A percentile compares a stretch with the other conserved stretches of the same genome.
These are phyloP conservation scores for Entomophthora muscae DNA, from an alignment of 371 early-diverging fungal species.

Conservation along the genomic window DNA sequence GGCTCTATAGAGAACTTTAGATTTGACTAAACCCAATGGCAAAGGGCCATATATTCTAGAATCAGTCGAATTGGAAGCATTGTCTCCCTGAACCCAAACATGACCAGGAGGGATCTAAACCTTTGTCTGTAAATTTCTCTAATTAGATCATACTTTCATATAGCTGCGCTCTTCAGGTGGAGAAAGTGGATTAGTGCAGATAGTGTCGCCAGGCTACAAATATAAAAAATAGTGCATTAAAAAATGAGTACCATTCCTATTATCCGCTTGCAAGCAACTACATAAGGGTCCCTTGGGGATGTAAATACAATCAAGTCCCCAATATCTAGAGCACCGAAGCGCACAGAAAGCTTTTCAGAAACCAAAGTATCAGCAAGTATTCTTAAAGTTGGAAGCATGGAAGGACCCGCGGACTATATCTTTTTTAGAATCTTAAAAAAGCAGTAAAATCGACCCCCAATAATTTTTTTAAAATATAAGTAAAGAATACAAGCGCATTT, in stretches of 20 bases:
- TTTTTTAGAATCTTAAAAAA: too few species aligned
- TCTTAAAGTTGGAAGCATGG: constrained; percentile 67
- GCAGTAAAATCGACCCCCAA: too few species aligned
- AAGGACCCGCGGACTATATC: constrained; percentile 54
- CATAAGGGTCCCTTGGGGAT: constrained; percentile 42
- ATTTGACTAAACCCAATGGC: constrained; percentile 43
- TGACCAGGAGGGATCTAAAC: constrained; percentile 37
- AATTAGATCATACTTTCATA: not conserved
- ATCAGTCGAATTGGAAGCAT: constrained; percentile 57
- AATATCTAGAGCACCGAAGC: constrained; percentile 25
- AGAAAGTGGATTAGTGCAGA: constrained; percentile 37
- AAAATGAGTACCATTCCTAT: constrained; percentile 37
- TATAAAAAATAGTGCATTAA: not conserved
- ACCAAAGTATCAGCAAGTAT: constrained; percentile 43
- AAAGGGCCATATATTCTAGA: constrained; percentile 69
- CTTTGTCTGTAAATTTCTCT: not conserved
- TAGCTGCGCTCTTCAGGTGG: not conserved
- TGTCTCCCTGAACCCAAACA: constrained; percentile 58
- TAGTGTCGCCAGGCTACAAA: constrained; percentile 42
- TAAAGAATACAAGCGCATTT: not conserved
- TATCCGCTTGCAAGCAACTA: constrained; percentile 53
- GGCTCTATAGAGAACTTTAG: not conserved
- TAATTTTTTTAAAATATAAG: too few species aligned
- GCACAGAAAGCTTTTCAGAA: constrained; percentile 38
- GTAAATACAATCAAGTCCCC: constrained; percentile 61